A percentile compares a stretch with the other conserved stretches of the same genome.
These are phyloP conservation scores for Plasmopara halstedii DNA, from an alignment of 352 stramenopile genomes.

Conservation along the genomic window DNA sequence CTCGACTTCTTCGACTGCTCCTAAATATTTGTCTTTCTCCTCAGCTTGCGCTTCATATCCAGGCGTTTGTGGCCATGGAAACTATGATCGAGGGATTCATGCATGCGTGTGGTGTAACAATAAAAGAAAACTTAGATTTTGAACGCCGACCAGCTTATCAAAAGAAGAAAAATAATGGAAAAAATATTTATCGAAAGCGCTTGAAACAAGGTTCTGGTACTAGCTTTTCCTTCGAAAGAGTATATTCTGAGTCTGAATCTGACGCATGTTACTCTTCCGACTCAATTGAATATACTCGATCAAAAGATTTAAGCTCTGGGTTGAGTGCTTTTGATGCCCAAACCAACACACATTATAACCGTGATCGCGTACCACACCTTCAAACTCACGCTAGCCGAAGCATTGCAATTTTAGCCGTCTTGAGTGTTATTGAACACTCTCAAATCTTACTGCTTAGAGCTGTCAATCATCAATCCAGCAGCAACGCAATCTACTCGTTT, in stretches of 20 bases:
- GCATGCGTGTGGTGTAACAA: constrained; percentile 29
- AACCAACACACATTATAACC: neutral
- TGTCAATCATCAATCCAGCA: constrained; percentile 10
- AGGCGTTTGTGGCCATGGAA: constrained; percentile 22
- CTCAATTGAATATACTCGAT: constrained; percentile 5
- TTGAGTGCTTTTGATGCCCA: neutral
- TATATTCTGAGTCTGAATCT: constrained; percentile 18
- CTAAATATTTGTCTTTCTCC: constrained; percentile 33
- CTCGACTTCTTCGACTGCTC: constrained; percentile 42
- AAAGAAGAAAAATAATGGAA: neutral
- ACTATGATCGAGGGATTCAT: constrained; percentile 36
- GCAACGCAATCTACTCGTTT: constrained; percentile 4
- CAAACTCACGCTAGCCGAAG: constrained; percentile 25
- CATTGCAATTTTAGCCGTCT: constrained; percentile 25
- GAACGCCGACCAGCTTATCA: neutral
- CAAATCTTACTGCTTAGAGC: constrained; percentile 23
- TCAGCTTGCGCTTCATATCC: constrained; percentile 12
- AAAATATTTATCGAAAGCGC: constrained; percentile 15
- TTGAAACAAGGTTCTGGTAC: constrained; percentile 26
- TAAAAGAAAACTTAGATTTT: neutral
- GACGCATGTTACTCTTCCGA: constrained; percentile 17
- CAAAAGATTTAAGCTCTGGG: constrained; percentile 4
- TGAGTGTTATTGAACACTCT: constrained; percentile 34
- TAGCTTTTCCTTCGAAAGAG: constrained; percentile 5
- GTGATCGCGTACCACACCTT: constrained; percentile 29